Evolutionary conservation across 2,329 filamentous ascomycete genomes (phyloP), one percentile per base, ranked within the genome.

Genomic region (Ilyonectria robusta): DNA sequence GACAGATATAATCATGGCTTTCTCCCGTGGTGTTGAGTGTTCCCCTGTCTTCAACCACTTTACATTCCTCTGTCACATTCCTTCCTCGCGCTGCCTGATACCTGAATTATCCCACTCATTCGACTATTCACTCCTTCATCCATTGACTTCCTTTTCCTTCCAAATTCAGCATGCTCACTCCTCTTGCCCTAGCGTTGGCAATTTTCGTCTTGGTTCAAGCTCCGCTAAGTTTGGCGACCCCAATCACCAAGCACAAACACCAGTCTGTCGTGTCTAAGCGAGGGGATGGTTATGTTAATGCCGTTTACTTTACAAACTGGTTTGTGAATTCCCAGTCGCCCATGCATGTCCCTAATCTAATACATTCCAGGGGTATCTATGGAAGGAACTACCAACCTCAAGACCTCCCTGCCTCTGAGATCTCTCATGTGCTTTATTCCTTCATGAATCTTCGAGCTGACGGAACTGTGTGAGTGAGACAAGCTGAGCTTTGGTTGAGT

Each of bases 361-460:
- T 19, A 55, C 40, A 2, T 3, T 23, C 6, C 21, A 87, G 86
- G 92, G 91, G 88, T 47, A 93, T 94, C 62, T 96, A 97, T 76
- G 92, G 83, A 26, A 88, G 94, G 58, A 89, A 93, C 72, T 94
- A 92, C 78, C 87, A 92, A 62, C 92, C 93, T 0, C 86, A 91
- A 58, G 85, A 94, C 72, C 85, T 97, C 9, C 92, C 92, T 0
- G 88, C 85, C 2, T 84, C 2, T 84, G 7, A 94, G 69, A 82
- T 97, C 58, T 95, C 92, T 0, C 93, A 96, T 74, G 84, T 97
- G 2, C 85, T 97, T 2, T 97, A 89, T 75, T 87, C 94, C 2
- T 97, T 97, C 80, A 92, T 93, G 74, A 95, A 97, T 76, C 80
- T 97, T 19, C 84, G 85, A 9, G 78, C 87, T 0, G 88, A 92